Evolutionary conservation across 371 early-diverging fungal genomes (phyloP), one percentile per base, ranked within the genome.

Genomic region (Batkoa obscura): DNA sequence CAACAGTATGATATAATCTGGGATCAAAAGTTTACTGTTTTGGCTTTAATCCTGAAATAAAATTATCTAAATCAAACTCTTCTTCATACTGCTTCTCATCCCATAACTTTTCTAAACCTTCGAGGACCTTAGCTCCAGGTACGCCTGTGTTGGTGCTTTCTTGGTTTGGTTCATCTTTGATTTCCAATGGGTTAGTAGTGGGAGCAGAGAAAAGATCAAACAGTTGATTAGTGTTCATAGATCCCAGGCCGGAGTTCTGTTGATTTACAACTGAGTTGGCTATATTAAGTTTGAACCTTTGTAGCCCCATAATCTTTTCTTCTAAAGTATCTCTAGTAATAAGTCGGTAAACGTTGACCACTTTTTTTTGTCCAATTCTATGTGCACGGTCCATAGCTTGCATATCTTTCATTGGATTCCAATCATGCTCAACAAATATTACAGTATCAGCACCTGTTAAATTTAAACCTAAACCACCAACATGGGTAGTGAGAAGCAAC

Each of bases 391-490:
- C 98, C 98, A 95, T 97, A 2, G 98, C 98, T 65, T 97, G 96
- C 39, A 88, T 60, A 66, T 88, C 89, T 63, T 83, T 90, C 83
- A 94, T 93, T 1, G 99, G 99, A 68, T 99, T 99, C 92, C 99
- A 99, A 64, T 99, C 99, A 68, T 98, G 98, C 68, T 99, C 99
- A 12, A 96, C 94, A 78, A 99, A 97, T 35, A 99, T 95, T 4
- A 99, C 99, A 1, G 95, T 97, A 64, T 98, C 97, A 3, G 99
- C 99, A 9, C 94, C 94, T 3, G 98, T 98, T 61, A 99, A 67
- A 60, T 99, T 99, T 2, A 99, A 76, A 1, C 99, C 99, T 6
- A 99, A 73, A 1, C 99, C 99, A 64, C 99, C 99, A 13, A 97
- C 95, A 53, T 86, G 88, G 0, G 99, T 99, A 32, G 99, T 99